Base-by-base conservation (phyloP, 176 grass and related monocot species). In the Oryza rufipogon region DNA sequence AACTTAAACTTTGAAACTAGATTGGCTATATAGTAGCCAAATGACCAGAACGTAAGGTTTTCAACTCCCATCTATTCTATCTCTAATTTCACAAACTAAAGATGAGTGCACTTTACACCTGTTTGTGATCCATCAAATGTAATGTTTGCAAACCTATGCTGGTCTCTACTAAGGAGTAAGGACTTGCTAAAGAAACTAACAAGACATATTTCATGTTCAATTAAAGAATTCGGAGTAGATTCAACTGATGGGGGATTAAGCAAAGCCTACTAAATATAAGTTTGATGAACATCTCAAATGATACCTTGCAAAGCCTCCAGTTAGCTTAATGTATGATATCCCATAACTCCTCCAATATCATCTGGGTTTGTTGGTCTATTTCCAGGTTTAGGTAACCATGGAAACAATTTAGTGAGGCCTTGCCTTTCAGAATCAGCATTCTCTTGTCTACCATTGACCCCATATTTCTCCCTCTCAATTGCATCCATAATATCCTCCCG, bases 401-500 rank as follows among this genome's bases (percentile, higher is more conserved):
- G 91, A 89, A 98, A 96, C 73, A 99, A 74, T 75, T 92, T 96
- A 13, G 68, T 92, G 76, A 97, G 88, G 63, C 90, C 80, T 78
- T 93, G 83, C 15, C 82, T 91, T 91, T 71, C 87, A 72, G 72
- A 73, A 88, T 61, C 73, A 70, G 64, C 64, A 83, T 46, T 74
- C 49, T 72, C 74, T 86, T 90, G 91, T 54, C 80, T 93, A 66
- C 89, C 91, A 36, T 86, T 94, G 87, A 98, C 88, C 17, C 93
- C 93, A 11, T 87, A 98, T 86, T 92, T 98, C 76, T 95, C 96
- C 88, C 96, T 92, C 83, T 96, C 96, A n/a, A 98, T 88, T 68
- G 96, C 91, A 77, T 96, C 91, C 91, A 96, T 94, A 77, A 98
- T 84, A 85, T 96, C 96, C 73, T 95, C 96, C n/a, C 93, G 83